Percentiles rank a stretch among this genome's conserved stretches.
Conservation (phyloP, 2,329 filamentous ascomycete species). For the Sporothrix phasma region DNA sequence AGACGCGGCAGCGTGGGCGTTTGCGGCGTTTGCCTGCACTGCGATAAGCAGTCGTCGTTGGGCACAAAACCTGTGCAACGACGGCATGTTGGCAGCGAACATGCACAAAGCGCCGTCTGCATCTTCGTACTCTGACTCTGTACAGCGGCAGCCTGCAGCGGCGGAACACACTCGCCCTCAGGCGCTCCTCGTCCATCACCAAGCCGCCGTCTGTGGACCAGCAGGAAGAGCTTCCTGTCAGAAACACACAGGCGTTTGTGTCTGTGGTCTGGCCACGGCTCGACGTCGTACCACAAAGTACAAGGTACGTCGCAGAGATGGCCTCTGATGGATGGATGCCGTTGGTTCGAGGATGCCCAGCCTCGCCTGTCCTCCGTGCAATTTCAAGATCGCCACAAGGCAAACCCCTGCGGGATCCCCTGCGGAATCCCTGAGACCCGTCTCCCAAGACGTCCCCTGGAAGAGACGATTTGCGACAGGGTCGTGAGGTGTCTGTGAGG, state of each 20-base stretch:
- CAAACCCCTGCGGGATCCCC: not conserved
- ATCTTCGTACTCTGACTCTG: too few species aligned
- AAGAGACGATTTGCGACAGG: not conserved
- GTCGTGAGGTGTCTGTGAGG: not conserved
- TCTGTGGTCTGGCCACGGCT: too few species aligned
- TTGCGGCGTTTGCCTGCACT: conserved; percentile 1
- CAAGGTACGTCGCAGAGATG: too few species aligned
- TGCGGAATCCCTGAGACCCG: too few species aligned
- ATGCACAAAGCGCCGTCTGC: not conserved
- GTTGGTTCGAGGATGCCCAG: not conserved
- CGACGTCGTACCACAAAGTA: too few species aligned
- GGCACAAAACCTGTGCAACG: not conserved
- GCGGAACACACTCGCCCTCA: too few species aligned
- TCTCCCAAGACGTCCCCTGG: too few species aligned
- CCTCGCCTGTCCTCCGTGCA: not conserved
- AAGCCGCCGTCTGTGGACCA: too few species aligned
- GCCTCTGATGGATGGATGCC: too few species aligned
- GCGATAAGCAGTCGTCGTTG: not conserved
- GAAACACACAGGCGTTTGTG: too few species aligned
- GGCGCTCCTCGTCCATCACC: too few species aligned
- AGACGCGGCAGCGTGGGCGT: not conserved
- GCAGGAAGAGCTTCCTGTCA: too few species aligned
- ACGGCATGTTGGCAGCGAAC: not conserved
- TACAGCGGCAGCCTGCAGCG: not conserved
- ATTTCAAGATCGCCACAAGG: conserved; percentile 3